Percentiles rank a stretch among this genome's conserved stretches.
Conservation (phyloP, 2,329 filamentous ascomycete genomes). For the Drechslera avenae region DNA sequence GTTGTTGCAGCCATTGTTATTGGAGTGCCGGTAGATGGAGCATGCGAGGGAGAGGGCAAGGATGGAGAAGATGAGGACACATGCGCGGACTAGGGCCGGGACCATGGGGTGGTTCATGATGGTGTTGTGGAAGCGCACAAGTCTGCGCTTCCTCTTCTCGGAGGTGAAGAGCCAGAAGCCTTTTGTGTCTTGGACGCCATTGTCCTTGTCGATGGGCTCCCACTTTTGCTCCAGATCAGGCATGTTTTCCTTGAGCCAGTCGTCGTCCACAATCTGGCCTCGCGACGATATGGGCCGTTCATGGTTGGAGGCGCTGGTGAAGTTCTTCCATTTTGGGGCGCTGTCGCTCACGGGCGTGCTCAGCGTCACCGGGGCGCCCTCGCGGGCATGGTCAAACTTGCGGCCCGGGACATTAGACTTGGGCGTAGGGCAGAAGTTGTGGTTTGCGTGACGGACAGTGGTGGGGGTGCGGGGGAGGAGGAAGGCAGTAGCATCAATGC, state of each 20-base stretch:
- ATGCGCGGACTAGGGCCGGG: slow-evolving; percentile 80
- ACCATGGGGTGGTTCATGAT: slow-evolving; percentile 83
- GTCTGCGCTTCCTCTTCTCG: slow-evolving; percentile 57
- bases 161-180: slow-evolving; percentile 57
- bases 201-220: slow-evolving; percentile 60
- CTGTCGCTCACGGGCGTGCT: slow-evolving; percentile 40
- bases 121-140: slow-evolving; percentile 68
- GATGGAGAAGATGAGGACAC: slow-evolving; percentile 78
- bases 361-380: slow-evolving; percentile 46
- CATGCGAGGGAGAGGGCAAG: slow-evolving; percentile 79
- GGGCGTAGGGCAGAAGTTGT: slow-evolving; percentile 48
- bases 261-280: slow-evolving; percentile 47
- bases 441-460: slow-evolving; percentile 41
- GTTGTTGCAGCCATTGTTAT: slow-evolving; percentile 48
- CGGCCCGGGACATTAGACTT: slow-evolving; percentile 47
- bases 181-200: slow-evolving; percentile 54
- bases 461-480: slow-evolving; percentile 46
- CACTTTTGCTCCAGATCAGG: slow-evolving; percentile 56
- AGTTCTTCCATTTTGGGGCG: slow-evolving; percentile 48
- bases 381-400: slow-evolving; percentile 48
- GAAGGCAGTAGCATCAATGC: slow-evolving; percentile 31
- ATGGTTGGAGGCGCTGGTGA: slow-evolving; percentile 41
- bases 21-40: slow-evolving; percentile 66
- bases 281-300: slow-evolving; percentile 36
- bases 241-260: slow-evolving; percentile 58